These are phyloP conservation scores for Chiua sp. DNA, from an alignment of 1,284 basidiomycete genomes.

Conservation along the genomic window DNA sequence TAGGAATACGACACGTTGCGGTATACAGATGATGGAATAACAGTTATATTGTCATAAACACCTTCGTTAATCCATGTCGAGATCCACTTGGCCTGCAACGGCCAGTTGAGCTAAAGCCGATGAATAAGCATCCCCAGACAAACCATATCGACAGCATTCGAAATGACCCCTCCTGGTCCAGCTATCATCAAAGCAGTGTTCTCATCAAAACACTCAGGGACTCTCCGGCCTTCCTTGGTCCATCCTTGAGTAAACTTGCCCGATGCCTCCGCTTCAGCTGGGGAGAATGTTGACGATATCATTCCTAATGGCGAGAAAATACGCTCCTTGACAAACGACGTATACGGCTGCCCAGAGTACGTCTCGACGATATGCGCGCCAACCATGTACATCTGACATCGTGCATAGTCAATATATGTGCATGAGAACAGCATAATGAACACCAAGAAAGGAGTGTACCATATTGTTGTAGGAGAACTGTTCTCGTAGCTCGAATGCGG, in stretches of 20 bases:
- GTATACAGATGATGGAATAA: slow-evolving; percentile 35
- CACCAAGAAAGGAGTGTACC: slow-evolving; percentile 20
- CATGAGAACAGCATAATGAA: too few species aligned
- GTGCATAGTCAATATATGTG: too few species aligned
- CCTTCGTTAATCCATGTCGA: slow-evolving; percentile 36
- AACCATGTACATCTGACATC: slow-evolving; percentile 41
- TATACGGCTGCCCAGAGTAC: slow-evolving; percentile 40
- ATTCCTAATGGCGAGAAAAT: slow-evolving; percentile 39
- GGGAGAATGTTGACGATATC: slow-evolving; percentile 42
- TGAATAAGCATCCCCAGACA: neutral
- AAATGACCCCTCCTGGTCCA: slow-evolving; percentile 32
- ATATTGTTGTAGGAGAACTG: slow-evolving; percentile 48
- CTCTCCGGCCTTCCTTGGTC: slow-evolving; percentile 28
- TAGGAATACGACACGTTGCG: slow-evolving; percentile 33
- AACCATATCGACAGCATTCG: neutral
- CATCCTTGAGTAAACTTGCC: slow-evolving; percentile 43
- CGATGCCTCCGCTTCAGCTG: slow-evolving; percentile 34
- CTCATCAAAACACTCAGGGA: slow-evolving; percentile 35
- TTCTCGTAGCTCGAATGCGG: slow-evolving; percentile 45
- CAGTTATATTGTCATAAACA: slow-evolving; percentile 23
- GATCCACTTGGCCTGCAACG: slow-evolving; percentile 40
- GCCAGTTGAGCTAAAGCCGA: too few species aligned
- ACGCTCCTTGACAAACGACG: slow-evolving; percentile 37
- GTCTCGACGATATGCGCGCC: slow-evolving; percentile 39
- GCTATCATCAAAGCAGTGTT: slow-evolving; percentile 28